Base-by-base conservation (phyloP, 2,329 filamentous ascomycete species). In the Torrubiella hemipterigena region DNA sequence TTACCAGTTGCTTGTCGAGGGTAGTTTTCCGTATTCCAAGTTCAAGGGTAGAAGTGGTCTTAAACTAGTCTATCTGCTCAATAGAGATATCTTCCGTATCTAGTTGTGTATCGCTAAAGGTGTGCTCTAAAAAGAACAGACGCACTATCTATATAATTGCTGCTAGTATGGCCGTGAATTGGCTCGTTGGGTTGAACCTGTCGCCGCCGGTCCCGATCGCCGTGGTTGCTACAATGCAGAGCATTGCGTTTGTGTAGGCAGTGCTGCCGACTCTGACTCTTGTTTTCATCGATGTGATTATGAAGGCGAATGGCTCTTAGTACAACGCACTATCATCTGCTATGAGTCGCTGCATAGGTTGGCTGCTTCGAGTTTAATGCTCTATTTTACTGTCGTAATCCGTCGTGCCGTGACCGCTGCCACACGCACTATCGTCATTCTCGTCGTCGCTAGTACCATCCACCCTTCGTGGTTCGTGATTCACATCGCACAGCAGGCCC, bases 101-200 rank as follows among this genome's bases (percentile, higher is more conserved):
- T 9, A 2, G 17, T 14, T 30, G 30, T 25, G 30, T 10, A 19
- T 28, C 24, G 25, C 33, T 18, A 16, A 38, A 37, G 4, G 24
- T 12, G 7, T 24, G 3, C 38, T 38, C 35, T 7, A 40, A 20
- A 27, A 38, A 40, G 19, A 40, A 40, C 7, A 40, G 24, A 16
- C 31, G 29, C 13, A 10, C 17, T 24, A 29, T 23, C 35, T 22
- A 40, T 14, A 38, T 24, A 18, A 40, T 9, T 4, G 23, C 35
- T 3, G 27, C 30, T 7, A 40, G 30, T 22, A 31, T 33, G 5
- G 33, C 30, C 3, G 28, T 38, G 19, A 35, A 40, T 17, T 33
- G 22, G 16, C 29, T 15, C 27, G 28, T n/a, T 25, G 36, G 22
- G 7, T 6, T 36, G 13, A 34, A 39, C 13, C 35, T 31, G 14